A percentile compares a stretch with the other conserved stretches of the same genome.
These are phyloP conservation scores for Excoecaria agallocha DNA, from an alignment of 345 rosid genomes.

Conservation along the genomic window DNA sequence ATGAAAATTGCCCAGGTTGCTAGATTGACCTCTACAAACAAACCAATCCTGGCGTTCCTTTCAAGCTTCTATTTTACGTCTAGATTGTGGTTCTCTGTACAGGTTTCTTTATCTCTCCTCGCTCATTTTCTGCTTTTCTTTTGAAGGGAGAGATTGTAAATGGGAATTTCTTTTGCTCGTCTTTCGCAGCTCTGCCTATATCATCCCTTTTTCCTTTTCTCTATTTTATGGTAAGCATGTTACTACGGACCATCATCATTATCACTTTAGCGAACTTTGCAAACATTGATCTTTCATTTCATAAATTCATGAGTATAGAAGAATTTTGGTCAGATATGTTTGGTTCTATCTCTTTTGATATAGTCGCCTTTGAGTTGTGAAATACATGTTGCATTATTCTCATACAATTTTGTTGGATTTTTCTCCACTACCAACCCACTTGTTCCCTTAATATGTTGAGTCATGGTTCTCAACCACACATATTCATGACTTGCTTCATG, in stretches of 20 bases:
- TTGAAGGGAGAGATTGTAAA: background rate
- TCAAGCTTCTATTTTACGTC: conserved; percentile 21
- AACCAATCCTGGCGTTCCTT: conserved; percentile 26
- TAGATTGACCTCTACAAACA: conserved; percentile 23
- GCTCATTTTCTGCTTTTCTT: background rate
- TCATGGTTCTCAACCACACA: too few species aligned
- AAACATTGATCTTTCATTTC: too few species aligned
- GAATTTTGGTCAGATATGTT: too few species aligned
- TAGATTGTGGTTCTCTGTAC: conserved; percentile 31
- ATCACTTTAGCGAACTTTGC: too few species aligned
- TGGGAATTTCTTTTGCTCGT: background rate
- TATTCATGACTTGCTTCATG: too few species aligned
- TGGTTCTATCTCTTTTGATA: too few species aligned
- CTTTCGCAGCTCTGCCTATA: conserved; percentile 65
- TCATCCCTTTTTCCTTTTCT: conserved; percentile 78
- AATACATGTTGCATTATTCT: too few species aligned
- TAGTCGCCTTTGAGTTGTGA: too few species aligned
- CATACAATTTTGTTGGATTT: too few species aligned
- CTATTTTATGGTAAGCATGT: conserved; percentile 66
- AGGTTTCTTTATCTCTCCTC: conserved; percentile 1
- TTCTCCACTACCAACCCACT: too few species aligned
- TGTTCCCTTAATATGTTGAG: too few species aligned
- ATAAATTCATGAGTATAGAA: too few species aligned
- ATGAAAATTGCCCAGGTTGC: conserved; percentile 37
- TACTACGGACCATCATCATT: background rate